A percentile compares a stretch with the other conserved stretches of the same genome.
These are phyloP conservation scores for Cladosporium oxysporum DNA, from an alignment of 2,329 filamentous ascomycete genomes.

Conservation along the genomic window DNA sequence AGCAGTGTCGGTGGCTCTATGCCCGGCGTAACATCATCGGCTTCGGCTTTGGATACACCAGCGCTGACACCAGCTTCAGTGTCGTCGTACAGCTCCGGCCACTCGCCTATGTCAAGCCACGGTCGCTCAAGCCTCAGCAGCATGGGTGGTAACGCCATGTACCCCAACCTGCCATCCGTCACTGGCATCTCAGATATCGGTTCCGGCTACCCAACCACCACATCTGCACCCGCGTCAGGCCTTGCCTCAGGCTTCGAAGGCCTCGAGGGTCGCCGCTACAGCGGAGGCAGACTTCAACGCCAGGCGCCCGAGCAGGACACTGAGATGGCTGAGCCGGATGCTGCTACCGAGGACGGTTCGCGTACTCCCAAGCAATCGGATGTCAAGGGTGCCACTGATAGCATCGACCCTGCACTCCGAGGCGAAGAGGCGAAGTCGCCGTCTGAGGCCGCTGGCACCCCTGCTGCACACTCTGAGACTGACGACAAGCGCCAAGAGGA, in stretches of 20 bases:
- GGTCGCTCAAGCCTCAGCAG: conserved; percentile 56
- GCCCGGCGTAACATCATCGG: conserved; percentile 42
- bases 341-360: conserved; percentile 39
- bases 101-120: conserved; percentile 73
- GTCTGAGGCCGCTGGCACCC: conserved; percentile 32
- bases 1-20: conserved; percentile 42
- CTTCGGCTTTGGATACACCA: conserved; percentile 62
- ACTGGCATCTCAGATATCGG: conserved; percentile 63
- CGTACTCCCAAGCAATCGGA: conserved; percentile 39
- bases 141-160: conserved; percentile 62
- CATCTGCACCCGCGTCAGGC: conserved; percentile 67
- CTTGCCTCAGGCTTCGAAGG: conserved; percentile 65
- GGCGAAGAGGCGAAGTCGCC: conserved; percentile 30
- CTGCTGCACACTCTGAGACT: conserved; percentile 32
- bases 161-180: conserved; percentile 73
- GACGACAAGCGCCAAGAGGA: conserved; percentile 53
- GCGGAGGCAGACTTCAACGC: conserved; percentile 61
- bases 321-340: conserved; percentile 55
- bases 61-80: conserved; percentile 75
- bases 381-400: conserved; percentile 33
- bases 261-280: conserved; percentile 62
- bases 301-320: conserved; percentile 49
- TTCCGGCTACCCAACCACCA: conserved; percentile 62
- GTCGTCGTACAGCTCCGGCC: conserved; percentile 73
- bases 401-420: conserved; percentile 42